phyloP scores from a whole-genome alignment of 805 yeast species.

The Metschnikowia baotianmanensis region DNA sequence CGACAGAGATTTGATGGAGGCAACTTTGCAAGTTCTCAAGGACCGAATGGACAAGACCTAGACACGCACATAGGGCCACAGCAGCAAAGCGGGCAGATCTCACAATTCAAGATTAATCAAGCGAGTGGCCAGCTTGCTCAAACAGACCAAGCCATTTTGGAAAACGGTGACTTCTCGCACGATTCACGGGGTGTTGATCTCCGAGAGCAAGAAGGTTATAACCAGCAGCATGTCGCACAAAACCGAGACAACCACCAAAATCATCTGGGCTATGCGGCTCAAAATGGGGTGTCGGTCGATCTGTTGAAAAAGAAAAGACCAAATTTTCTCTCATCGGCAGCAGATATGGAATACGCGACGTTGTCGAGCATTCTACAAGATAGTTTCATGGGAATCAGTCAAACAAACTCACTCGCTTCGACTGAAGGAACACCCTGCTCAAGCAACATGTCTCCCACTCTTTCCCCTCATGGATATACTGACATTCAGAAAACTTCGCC shows the following conservation, averaged over 20 bases:
- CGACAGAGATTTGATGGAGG: not conserved
- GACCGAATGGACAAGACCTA: too few relatives aligned
- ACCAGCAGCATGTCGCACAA: too few relatives aligned
- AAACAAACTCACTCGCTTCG: conserved; percentile 26
- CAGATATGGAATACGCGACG: conserved; percentile 69
- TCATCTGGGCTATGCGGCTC: not conserved
- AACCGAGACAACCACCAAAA: not conserved
- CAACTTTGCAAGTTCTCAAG: too few relatives aligned
- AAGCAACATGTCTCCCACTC: conserved; percentile 33
- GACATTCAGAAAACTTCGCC: conserved; percentile 4
- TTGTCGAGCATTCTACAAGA: conserved; percentile 63
- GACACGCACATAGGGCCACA: too few relatives aligned
- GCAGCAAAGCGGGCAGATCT: too few relatives aligned
- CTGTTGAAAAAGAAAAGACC: not conserved
- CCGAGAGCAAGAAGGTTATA: too few relatives aligned
- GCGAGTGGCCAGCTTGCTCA: not conserved
- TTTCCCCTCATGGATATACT: conserved; percentile 30
- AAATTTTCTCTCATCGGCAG: conserved; percentile 65
- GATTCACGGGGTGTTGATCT: too few relatives aligned
- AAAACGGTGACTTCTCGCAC: too few relatives aligned
- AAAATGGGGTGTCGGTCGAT: too few relatives aligned
- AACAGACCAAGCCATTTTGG: too few relatives aligned
- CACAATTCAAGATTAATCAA: not conserved
- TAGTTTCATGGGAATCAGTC: conserved; percentile 26
- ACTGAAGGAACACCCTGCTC: conserved; percentile 41